Base-by-base conservation (phyloP, 1,284 basidiomycete genomes). In the Kalmanozyma brasiliensis region DNA sequence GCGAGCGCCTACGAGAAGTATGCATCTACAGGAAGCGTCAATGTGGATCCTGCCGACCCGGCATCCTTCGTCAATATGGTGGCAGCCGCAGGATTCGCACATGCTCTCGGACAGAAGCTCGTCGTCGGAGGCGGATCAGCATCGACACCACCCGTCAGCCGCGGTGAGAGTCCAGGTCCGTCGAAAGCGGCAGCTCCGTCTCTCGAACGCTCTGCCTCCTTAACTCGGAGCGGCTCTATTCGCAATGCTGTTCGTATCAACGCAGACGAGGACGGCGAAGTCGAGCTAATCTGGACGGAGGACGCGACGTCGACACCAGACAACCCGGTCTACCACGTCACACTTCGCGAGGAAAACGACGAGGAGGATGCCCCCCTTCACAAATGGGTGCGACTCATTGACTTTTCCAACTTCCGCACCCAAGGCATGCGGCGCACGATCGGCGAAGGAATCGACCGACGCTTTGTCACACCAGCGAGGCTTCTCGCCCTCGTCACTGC, bases 351-450 rank as follows among this genome's bases (percentile, higher is more conserved):
- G 14, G 66, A 69, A 13, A 20, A 52, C 49, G 63, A 72, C 20
- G 44, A 68, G 11, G 62, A 75, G 10, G 52, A 47, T 2, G 44
- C 33, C 33, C 58, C 47, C 14, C 49, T 73, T 1, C 73, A 75
- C 49, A 55, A 49, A 22, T 78, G 65, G 57, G 70, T 79, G 26
- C 76, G 80, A 30, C 51, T 82, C 30, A 52, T 82, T 34, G 79
- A 81, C 77, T 97, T 97, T 79, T 93, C 92, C 75, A 91, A 93
- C 79, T 97, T 95, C 84, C 88, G 93, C 30, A 94, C 94, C 19
- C 93, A 95, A 63, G 94, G 94, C 0, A 92, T 96, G 88, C 87
- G 93, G 47, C 89, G 95, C 19, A 93, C 91, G 1, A 88, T 96
- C 17, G 92, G 92, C 32, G 92, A 97, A 82, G 91, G 93, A 49